Evolutionary conservation across 768 basidiomycete species (phyloP).

Genomic region (Exsudoporus frostii): DNA sequence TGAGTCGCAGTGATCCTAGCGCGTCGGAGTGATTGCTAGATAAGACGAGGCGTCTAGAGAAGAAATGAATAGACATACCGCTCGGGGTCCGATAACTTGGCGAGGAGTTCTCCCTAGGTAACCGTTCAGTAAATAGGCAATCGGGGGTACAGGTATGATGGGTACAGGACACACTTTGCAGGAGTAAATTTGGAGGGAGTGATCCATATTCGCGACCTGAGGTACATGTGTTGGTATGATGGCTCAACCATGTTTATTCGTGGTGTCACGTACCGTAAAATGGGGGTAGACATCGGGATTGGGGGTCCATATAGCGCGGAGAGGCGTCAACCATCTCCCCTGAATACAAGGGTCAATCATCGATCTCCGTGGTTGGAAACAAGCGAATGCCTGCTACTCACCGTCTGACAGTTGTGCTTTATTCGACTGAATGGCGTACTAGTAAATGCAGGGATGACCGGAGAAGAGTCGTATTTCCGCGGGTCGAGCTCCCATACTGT

Average conservation of each 20-base stretch:
- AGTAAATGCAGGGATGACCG: slow-evolving; percentile 56
- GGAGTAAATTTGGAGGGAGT: slow-evolving; percentile 70
- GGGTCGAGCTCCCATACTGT: slow-evolving; percentile 77
- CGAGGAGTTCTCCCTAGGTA: slow-evolving; percentile 63
- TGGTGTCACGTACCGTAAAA: slow-evolving; percentile 59
- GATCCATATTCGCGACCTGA: slow-evolving; percentile 78
- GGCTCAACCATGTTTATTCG: background rate
- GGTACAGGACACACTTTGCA: slow-evolving; percentile 48
- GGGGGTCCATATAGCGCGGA: slow-evolving; percentile 74
- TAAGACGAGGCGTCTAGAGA: background rate
- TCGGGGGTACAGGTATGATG: background rate
- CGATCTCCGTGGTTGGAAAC: background rate
- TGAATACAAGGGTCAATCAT: slow-evolving; percentile 25
- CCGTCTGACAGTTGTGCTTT: slow-evolving; percentile 78
- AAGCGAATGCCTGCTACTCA: slow-evolving; percentile 30
- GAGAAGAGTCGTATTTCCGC: slow-evolving; percentile 42
- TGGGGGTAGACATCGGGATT: slow-evolving; percentile 82
- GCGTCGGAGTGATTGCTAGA: background rate
- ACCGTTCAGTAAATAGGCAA: background rate
- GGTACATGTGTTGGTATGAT: background rate
- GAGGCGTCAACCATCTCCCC: slow-evolving; percentile 80
- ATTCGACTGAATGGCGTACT: slow-evolving; percentile 63
- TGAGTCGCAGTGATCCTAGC: slow-evolving; percentile 75
- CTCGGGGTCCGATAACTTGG: slow-evolving; percentile 54
- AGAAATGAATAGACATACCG: slow-evolving; percentile 42